Evolutionary conservation across 2,329 filamentous ascomycete genomes (phyloP).

Genomic region (Apiospora saccharicola): DNA sequence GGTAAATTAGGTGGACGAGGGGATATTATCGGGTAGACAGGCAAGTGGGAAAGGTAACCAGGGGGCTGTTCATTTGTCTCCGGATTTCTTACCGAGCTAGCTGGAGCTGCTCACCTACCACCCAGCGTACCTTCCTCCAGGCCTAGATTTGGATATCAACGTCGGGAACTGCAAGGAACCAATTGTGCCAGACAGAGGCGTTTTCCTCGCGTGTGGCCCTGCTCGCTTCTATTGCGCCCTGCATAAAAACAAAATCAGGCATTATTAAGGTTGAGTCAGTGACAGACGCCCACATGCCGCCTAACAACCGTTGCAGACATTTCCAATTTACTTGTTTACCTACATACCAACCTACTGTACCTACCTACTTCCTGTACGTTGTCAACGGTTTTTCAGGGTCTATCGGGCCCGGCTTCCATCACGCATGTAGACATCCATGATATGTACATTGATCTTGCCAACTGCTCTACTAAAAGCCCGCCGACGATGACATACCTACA

Average conservation of each 20-base stretch:
- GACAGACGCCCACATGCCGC: neutral
- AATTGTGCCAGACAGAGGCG: neutral
- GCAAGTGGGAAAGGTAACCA: neutral
- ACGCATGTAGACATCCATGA: neutral
- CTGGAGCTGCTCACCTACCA: constrained; percentile 7
- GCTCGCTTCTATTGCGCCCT: neutral
- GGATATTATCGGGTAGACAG: neutral
- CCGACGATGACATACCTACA: constrained; percentile 11
- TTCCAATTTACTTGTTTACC: neutral
- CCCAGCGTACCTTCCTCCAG: neutral
- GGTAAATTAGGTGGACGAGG: neutral
- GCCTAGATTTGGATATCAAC: constrained; percentile 8
- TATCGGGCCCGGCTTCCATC: neutral
- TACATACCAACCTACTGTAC: too few species aligned
- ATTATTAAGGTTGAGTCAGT: neutral
- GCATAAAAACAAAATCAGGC: neutral
- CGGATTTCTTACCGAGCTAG: constrained; percentile 20
- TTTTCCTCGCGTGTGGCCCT: neutral
- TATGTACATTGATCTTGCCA: neutral
- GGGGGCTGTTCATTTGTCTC: constrained; percentile 5
- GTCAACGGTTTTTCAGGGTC: constrained; percentile 15
- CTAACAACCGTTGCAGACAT: constrained; percentile 12
- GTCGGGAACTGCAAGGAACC: constrained; percentile 6
- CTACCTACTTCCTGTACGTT: neutral
- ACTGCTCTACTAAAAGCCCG: neutral